A percentile compares a stretch with the other conserved stretches of the same genome.
Evolutionary conservation across 2,329 filamentous ascomycete genomes (phyloP).

Genomic region (Cercospora sojina): DNA sequence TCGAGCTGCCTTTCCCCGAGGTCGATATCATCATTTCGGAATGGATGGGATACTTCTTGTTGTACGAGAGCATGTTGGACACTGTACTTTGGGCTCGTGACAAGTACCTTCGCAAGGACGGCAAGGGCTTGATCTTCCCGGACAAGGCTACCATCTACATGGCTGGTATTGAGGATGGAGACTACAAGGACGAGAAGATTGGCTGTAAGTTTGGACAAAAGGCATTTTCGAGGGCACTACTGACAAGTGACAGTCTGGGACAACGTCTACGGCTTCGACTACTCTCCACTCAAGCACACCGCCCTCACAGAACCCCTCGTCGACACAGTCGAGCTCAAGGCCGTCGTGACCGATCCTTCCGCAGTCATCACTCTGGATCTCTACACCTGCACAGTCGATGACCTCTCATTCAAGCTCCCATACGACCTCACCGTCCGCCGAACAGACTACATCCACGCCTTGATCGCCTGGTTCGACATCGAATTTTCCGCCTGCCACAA

Average conservation of each 20-base stretch:
- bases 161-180: conserved; percentile 95
- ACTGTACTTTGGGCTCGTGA: conserved; percentile 96
- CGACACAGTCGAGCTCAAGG: conserved; percentile 96
- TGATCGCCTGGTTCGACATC: conserved; percentile 99
- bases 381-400: conserved; percentile 82
- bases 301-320: conserved; percentile 94
- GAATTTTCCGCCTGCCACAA: conserved; percentile 99
- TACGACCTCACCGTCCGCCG: conserved; percentile 77
- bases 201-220: conserved; percentile 68
- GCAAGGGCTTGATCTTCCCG: conserved; percentile 80
- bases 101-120: conserved; percentile 80
- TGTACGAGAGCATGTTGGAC: conserved; percentile 99
- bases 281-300: conserved; percentile 86
- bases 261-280: conserved; percentile 98
- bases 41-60: conserved; percentile 99
- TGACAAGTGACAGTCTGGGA: conserved; percentile 75
- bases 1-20: conserved; percentile 85
- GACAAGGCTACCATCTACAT: conserved; percentile 98
- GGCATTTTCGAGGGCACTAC: conserved; percentile 18
- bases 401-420: conserved; percentile 78
- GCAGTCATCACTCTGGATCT: conserved; percentile 86
- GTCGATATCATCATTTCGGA: conserved; percentile 99
- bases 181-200: conserved; percentile 99
- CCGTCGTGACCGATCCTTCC: conserved; percentile 88
- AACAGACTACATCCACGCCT: conserved; percentile 91